Evolutionary conservation across 129 eudicot genomes (phyloP), one percentile per base, ranked within the genome.

Genomic region (Chrysanthemum lavandulifolium): DNA sequence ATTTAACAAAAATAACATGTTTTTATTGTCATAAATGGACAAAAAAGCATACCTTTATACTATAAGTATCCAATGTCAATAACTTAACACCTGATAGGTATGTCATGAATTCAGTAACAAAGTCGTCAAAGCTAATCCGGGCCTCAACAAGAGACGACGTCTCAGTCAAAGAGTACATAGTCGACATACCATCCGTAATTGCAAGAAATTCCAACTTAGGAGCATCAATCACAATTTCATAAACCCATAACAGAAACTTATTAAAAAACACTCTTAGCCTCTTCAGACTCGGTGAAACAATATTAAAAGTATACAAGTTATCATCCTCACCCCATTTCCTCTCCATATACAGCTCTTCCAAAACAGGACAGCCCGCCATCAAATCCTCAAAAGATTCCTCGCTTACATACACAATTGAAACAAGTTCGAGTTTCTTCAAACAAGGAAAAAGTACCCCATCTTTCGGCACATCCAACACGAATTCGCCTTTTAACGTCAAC

Each of bases 261-360:
- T 40, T 40, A 40, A 5, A 40, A 40, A 40, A 40, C 45, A 40
- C 1, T 6, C 10, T 40, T 6, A 40, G 45, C 9, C 45, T 40
- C 45, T 40, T 40, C 1, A 40, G 6, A 40, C 45, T 40, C 45
- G 45, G 45, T 8, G 45, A 40, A 40, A 40, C 45, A 40, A 40
- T 40, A 0, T 40, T 40, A 40, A 40, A 40, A 40, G 45, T 8
- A 40, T 0, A 6, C 45, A 40, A 40, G 45, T 40, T 40, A 40
- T 40, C 45, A 6, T 40, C 45, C 7, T 40, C 45, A 40, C 45
- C 45, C 45, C 45, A 40, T 40, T 40, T 40, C 45, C 82, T 71
- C 76, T 78, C 77, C 67, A 78, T 72, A 63, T 13, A 63, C 72
- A 78, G 11, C 25, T 71, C 76, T 54, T 78, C 77, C 6, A 78